These are phyloP conservation scores for Candida vartiovaarae DNA, from an alignment of 805 yeast species.

Conservation along the genomic window DNA sequence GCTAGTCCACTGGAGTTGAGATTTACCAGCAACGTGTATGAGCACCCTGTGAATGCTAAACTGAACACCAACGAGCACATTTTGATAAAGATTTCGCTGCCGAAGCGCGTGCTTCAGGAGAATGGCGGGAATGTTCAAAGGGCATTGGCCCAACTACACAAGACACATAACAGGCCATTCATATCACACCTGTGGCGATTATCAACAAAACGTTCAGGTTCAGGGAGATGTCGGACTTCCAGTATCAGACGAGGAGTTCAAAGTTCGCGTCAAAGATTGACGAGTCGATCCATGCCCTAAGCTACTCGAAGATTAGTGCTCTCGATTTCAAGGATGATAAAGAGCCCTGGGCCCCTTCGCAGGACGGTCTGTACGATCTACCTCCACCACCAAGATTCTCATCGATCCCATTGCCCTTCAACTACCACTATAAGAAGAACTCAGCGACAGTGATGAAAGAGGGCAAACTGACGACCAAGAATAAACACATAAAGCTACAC, in stretches of 20 bases:
- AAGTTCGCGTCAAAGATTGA: slow-evolving; percentile 36
- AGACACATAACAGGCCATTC: slow-evolving; percentile 29
- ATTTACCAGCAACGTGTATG: slow-evolving; percentile 31
- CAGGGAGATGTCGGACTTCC: slow-evolving; percentile 86
- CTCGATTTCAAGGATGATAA: slow-evolving; percentile 30
- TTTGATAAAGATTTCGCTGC: slow-evolving; percentile 51
- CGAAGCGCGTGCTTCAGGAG: slow-evolving; percentile 41
- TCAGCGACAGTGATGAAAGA: slow-evolving; percentile 45
- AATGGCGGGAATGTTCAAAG: slow-evolving; percentile 37
- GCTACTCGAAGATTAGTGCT: slow-evolving; percentile 33
- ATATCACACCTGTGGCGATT: slow-evolving; percentile 56
- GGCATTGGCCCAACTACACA: slow-evolving; percentile 28
- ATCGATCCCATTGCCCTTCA: slow-evolving; percentile 65
- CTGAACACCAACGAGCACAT: slow-evolving; percentile 48
- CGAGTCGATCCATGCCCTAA: slow-evolving; percentile 34
- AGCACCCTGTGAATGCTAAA: slow-evolving; percentile 60
- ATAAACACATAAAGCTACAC: slow-evolving; percentile 42
- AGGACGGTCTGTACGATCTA: slow-evolving; percentile 36
- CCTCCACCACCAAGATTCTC: slow-evolving; percentile 88
- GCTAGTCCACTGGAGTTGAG: slow-evolving; percentile 33
- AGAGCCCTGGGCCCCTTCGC: slow-evolving; percentile 27
- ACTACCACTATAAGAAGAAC: slow-evolving; percentile 72
- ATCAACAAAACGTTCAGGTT: slow-evolving; percentile 66
- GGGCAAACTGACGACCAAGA: slow-evolving; percentile 38
- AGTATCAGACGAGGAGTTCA: slow-evolving; percentile 55